Evolutionary conservation across 2,329 filamentous ascomycete genomes (phyloP).

Genomic region (Diaporthe sp.): DNA sequence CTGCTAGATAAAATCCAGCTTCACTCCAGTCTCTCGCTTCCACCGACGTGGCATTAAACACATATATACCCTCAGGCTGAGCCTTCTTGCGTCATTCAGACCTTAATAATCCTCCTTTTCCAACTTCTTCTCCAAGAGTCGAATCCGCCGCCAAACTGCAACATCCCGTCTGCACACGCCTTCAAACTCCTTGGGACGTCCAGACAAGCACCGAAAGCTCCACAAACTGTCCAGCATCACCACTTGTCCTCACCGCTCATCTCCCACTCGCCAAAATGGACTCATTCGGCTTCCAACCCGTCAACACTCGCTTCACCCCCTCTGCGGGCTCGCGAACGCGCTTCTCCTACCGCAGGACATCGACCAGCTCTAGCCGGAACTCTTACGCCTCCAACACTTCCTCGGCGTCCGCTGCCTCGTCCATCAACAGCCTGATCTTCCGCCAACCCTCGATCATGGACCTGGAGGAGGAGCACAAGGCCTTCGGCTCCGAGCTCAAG

Average conservation of each 20-base stretch:
- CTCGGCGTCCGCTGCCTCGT: conserved; percentile 59
- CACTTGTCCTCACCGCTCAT: conserved; percentile 33
- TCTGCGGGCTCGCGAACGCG: conserved; percentile 32
- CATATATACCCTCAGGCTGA: conserved; percentile 41
- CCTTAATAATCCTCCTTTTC: conserved; percentile 27
- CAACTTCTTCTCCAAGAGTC: background rate
- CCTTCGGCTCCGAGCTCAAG: conserved; percentile 66
- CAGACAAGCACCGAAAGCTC: conserved; percentile 5
- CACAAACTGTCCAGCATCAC: background rate
- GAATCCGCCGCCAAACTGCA: background rate
- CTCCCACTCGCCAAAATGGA: conserved; percentile 56
- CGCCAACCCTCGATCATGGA: conserved; percentile 70
- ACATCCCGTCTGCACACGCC: background rate
- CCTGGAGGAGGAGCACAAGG: conserved; percentile 69
- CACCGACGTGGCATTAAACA: conserved; percentile 27
- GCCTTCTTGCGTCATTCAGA: conserved; percentile 37
- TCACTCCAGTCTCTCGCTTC: conserved; percentile 39
- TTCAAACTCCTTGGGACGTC: background rate
- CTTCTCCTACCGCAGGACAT: conserved; percentile 65
- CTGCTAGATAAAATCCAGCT: conserved; percentile 37
- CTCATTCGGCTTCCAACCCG: conserved; percentile 63
- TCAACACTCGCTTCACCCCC: conserved; percentile 66
- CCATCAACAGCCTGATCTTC: conserved; percentile 72
- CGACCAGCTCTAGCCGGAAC: conserved; percentile 59
- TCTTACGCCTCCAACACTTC: conserved; percentile 62